A percentile compares a stretch with the other conserved stretches of the same genome.
These are phyloP conservation scores for Pseudonectria buxi DNA, from an alignment of 2,329 filamentous ascomycete species.

Conservation along the genomic window DNA sequence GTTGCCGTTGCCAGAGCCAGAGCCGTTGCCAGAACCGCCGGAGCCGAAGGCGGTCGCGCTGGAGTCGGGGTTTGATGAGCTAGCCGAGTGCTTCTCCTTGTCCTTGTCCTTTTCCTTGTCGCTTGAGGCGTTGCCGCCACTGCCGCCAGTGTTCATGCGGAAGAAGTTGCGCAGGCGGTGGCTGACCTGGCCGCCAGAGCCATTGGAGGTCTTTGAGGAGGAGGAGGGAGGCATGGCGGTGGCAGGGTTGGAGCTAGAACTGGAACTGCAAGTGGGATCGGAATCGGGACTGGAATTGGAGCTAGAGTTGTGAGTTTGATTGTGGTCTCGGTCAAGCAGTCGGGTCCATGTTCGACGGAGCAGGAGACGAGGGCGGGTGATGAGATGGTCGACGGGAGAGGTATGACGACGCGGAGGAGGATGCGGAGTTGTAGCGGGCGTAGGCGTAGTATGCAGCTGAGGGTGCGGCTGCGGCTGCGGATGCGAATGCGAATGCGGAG, in stretches of 20 bases:
- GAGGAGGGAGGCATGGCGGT: conserved; percentile 38
- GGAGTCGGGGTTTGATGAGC: conserved; percentile 10
- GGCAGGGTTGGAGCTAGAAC: conserved; percentile 4
- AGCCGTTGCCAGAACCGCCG: background rate
- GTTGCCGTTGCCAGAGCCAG: too few species aligned
- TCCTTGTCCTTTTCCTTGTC: conserved; percentile 30
- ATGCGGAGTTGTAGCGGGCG: background rate
- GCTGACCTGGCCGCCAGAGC: conserved; percentile 53
- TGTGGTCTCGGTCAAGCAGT: conserved; percentile 24
- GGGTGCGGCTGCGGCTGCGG: conserved; percentile 3
- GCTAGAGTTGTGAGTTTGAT: background rate
- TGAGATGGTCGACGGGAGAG: background rate
- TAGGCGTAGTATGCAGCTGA: background rate
- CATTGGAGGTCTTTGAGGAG: conserved; percentile 42
- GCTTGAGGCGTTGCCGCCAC: conserved; percentile 30
- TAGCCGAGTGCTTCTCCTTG: conserved; percentile 8
- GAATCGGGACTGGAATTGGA: background rate
- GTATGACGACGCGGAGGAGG: background rate
- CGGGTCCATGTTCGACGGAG: conserved; percentile 32
- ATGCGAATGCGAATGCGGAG: conserved; percentile 3
- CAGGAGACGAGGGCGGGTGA: conserved; percentile 4
- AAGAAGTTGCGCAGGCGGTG: conserved; percentile 67
- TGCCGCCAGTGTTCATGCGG: conserved; percentile 50
- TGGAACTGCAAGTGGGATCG: background rate
- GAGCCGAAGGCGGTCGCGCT: too few species aligned